Percentiles rank a stretch among this genome's conserved stretches.
phyloP scores from a whole-genome alignment of 1,139 yeast species.

The Suhomyces maxii region DNA sequence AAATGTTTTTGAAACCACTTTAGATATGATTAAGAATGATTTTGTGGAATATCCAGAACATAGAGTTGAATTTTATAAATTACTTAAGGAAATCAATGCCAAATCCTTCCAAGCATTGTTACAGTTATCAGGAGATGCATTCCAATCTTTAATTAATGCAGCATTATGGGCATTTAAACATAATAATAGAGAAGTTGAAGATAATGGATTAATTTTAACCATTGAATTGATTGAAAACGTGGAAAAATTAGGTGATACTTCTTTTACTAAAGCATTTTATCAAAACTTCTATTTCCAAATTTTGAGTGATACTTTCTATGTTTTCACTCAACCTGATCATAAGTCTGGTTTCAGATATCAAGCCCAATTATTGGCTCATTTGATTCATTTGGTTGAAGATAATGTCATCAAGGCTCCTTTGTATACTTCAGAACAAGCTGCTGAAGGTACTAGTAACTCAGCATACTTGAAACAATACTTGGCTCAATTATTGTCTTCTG shows the following conservation, averaged over 20 bases:
- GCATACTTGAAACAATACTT: conserved; percentile 78
- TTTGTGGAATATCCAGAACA: conserved; percentile 97
- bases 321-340: conserved; percentile 95
- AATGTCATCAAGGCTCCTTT: conserved; percentile 74
- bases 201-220: conserved; percentile 79
- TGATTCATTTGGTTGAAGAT: conserved; percentile 81
- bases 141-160: conserved; percentile 87
- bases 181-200: conserved; percentile 93
- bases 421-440: conserved; percentile 71
- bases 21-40: conserved; percentile 93
- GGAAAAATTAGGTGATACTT: conserved; percentile 72
- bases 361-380: conserved; percentile 77
- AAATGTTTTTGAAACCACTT: conserved; percentile 90
- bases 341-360: conserved; percentile 94
- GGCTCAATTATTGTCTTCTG: conserved; percentile 76
- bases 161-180: conserved; percentile 98
- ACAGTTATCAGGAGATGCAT: conserved; percentile 88
- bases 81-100: conserved; percentile 81
- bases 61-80: conserved; percentile 91
- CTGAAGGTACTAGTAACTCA: conserved; percentile 80
- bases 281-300: conserved; percentile 87
- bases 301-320: conserved; percentile 87
- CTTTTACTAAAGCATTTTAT: conserved; percentile 84
- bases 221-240: conserved; percentile 81
- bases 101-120: conserved; percentile 84